These are phyloP conservation scores for Cercophora samala DNA, from an alignment of 495 filamentous ascomycete genomes.

Conservation along the genomic window DNA sequence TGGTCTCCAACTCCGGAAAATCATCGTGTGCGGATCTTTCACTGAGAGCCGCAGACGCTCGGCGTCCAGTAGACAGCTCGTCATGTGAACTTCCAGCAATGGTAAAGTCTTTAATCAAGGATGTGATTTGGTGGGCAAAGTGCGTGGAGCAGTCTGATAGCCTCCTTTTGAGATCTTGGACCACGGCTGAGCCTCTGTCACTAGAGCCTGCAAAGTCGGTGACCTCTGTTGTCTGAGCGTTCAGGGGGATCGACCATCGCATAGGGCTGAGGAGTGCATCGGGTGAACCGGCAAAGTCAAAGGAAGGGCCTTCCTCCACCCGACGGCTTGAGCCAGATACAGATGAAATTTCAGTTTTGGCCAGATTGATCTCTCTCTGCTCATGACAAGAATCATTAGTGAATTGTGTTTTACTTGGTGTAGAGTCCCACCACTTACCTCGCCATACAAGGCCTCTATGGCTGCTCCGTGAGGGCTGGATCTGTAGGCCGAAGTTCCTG, in stretches of 20 bases:
- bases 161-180: constrained; percentile 23
- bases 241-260: constrained; percentile 13
- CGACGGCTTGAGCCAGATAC: constrained; percentile 15
- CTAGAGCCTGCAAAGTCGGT: not conserved
- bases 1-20: not conserved
- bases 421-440: not conserved
- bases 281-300: constrained; percentile 16
- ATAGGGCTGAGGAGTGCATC: not conserved
- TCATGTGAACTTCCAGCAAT: constrained; percentile 26
- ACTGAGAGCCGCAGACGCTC: constrained; percentile 11
- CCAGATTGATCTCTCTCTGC: constrained; percentile 11
- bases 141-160: constrained; percentile 31
- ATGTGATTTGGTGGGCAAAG: constrained; percentile 28
- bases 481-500: not conserved
- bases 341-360: constrained; percentile 16
- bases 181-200: constrained; percentile 1
- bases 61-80: not conserved
- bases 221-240: not conserved
- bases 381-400: not conserved
- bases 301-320: constrained; percentile 15
- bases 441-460: constrained; percentile 7
- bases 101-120: constrained; percentile 27
- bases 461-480: no score
- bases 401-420: not conserved
- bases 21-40: constrained; percentile 1